These are phyloP conservation scores for Scedosporium dehoogii DNA, from an alignment of 2,329 filamentous ascomycete genomes.

Conservation along the genomic window DNA sequence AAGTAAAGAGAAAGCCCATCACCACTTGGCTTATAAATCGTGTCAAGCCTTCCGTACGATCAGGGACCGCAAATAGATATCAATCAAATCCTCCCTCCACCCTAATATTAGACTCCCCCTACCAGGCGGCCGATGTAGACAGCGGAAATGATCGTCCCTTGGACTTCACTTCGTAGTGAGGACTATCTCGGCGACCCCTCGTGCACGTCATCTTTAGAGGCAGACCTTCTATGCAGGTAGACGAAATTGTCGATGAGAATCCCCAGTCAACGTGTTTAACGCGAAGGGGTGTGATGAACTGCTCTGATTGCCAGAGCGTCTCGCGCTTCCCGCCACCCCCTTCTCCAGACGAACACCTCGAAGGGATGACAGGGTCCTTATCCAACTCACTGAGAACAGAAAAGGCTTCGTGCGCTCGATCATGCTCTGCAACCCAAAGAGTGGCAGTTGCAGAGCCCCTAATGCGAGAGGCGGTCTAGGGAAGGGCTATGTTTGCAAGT, in stretches of 20 bases:
- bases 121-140: too few species aligned
- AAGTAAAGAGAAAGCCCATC: too few species aligned
- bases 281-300: not conserved
- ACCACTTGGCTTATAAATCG: too few species aligned
- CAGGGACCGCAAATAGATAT: too few species aligned
- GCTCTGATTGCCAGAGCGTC: not conserved
- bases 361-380: not conserved
- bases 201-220: not conserved
- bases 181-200: too few species aligned
- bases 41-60: too few species aligned
- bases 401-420: not conserved
- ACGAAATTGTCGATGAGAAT: too few species aligned
- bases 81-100: too few species aligned
- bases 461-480: not conserved
- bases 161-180: not conserved
- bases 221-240: not conserved
- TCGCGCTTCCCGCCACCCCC: not conserved
- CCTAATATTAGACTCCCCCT: too few species aligned
- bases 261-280: not conserved
- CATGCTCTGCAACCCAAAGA: not conserved
- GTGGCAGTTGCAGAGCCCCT: too few species aligned
- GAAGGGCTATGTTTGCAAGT: not conserved
- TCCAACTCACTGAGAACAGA: not conserved
- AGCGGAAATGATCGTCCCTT: too few species aligned
- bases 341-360: not conserved